phyloP scores from a whole-genome alignment of 305 asterid species.

The Andrographis paniculata region DNA sequence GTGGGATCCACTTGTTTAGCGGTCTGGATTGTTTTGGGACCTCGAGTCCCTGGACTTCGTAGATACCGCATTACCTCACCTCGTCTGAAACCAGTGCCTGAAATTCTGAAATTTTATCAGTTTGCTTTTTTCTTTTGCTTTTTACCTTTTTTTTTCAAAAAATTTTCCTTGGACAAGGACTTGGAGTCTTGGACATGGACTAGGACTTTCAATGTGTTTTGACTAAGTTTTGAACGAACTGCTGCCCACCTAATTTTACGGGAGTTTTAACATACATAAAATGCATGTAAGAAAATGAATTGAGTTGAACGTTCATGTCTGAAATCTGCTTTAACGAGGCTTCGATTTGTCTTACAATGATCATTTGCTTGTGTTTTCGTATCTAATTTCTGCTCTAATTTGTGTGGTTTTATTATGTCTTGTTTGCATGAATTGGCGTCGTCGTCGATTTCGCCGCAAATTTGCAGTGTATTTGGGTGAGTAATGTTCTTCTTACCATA shows the following conservation, averaged over 20 bases:
- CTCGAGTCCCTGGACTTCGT: background rate
- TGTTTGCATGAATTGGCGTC: background rate
- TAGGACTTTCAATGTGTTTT: conserved; percentile 38
- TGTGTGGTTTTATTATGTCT: conserved; percentile 18
- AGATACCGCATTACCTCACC: conserved; percentile 25
- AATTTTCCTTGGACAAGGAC: background rate
- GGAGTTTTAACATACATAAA: background rate
- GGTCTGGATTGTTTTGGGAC: background rate
- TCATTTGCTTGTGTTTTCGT: no score
- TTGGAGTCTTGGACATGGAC: conserved; percentile 12
- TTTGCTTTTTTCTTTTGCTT: conserved; percentile 40
- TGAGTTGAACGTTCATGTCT: no score
- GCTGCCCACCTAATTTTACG: conserved; percentile 53
- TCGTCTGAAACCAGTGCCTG: conserved; percentile 58
- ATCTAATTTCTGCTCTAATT: background rate
- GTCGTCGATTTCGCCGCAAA: background rate
- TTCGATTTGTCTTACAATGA: background rate
- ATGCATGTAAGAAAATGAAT: no score
- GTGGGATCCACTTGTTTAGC: no score
- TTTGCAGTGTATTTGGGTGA: conserved; percentile 82
- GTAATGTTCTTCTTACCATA: conserved; percentile 14
- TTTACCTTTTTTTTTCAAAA: conserved; percentile 22
- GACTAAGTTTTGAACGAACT: conserved; percentile 32
- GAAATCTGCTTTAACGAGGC: no score
- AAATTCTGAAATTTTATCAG: conserved; percentile 40